Evolutionary conservation across 2,329 filamentous ascomycete species (phyloP), one percentile per base, ranked within the genome.

Genomic region (Ophiocordyceps camponoti-leonardi): DNA sequence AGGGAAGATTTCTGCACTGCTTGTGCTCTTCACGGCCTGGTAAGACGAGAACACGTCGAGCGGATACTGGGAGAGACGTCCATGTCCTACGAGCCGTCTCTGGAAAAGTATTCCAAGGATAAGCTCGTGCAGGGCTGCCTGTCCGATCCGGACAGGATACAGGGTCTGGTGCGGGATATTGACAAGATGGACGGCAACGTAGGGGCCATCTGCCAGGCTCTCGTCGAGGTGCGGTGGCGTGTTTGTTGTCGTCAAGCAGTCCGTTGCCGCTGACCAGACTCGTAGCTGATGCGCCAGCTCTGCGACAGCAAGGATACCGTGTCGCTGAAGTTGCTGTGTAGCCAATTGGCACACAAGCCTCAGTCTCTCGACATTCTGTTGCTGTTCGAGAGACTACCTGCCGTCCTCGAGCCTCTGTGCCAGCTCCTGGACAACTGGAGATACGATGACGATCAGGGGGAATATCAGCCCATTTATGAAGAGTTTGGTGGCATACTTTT

Each of bases 121-220:
- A 74, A 79, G 28, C 67, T 98, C 13, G 75, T 94, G 0, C 72
- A 78, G 43, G 81, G 92, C 56, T 94, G 87, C 50, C 73, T 82
- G 43, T 73, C 75, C 12, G 86, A 93, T 52, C 76, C 80, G 1
- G 83, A 86, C 49, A 77, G 80, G 50, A 77, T 84, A 1, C 83
- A 87, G 51, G 75, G 79, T 41, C 69, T 94, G 30, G 77, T 95
- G 39, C 75, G 79, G 37, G 86, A 94, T 54, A 69, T 98, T 22
- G 86, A 94, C 47, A 82, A 81, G 44, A 87, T 92, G 73, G 86
- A 94, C 55, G 90, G 90, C 1, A 95, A 95, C 59, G 86, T 86
- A 2, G 86, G 85, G 2, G 86, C 86, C 2, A 85, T 93, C 18
- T 83, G 83, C 44, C 79, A 81, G 49, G 88, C 87, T 3, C 68